Base-by-base conservation (phyloP, 306 rosid species). In the Quercus gilva region DNA sequence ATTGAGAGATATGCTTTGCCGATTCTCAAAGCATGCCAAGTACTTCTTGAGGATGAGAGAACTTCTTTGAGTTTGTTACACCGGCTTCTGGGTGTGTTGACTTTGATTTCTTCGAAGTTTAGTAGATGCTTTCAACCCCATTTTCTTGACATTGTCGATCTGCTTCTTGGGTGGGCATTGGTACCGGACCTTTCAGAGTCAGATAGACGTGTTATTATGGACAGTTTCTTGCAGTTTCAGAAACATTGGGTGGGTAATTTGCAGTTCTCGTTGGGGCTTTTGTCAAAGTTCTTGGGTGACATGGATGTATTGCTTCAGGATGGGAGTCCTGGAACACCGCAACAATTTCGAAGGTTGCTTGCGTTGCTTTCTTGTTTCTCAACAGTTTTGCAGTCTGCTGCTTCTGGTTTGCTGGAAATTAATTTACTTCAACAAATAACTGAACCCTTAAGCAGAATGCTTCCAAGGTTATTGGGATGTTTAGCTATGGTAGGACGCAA, bases 301-400 rank as follows among this genome's bases (percentile, higher is more conserved):
- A 94, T 94, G 97, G 98, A 94, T 85, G 97, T 85, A 35, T 88
- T 94, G 85, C 92, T 94, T 85, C 96, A 92, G 79, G 98, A 94
- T 70, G 93, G 88, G 55, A 88, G 86, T 74, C 89, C 91, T n/a
- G 98, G 97, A 55, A 92, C 94, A 17, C 90, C 84, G 2, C 94
- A 81, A 31, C 97, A 92, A 79, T 91, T 91, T 76, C 93, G 89
- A 9, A 81, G 98, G 85, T 89, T 92, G 85, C 90, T 92, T 63
- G 93, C 93, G 5, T 74, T 94, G 72, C 89, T 94, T 78, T 88
- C 94, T 75, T 92, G 97, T 74, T 94, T 94, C 79, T 92, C 93
- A 26, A 88, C 97, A 1, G 90, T 94, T 82, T 79, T 94, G 74
- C 97, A 90, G 89, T 84, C 98, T 21, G 80, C 97, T 74, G 98